Percentiles rank a stretch among this genome's conserved stretches.
Conservation (phyloP, 2,329 filamentous ascomycete species). For the Diplodia corticola region DNA sequence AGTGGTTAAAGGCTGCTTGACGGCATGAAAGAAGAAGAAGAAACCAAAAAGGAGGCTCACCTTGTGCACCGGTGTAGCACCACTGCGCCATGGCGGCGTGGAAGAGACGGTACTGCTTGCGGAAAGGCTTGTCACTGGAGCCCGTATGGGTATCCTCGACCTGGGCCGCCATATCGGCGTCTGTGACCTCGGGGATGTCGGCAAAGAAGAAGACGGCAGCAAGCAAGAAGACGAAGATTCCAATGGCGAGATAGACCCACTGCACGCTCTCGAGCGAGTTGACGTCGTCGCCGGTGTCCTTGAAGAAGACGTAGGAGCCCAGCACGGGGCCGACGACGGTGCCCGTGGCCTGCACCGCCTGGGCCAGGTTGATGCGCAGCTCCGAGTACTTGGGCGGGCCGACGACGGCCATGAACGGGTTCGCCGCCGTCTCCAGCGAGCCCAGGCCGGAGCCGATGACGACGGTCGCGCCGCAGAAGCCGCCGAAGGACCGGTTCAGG, state of each 20-base stretch:
- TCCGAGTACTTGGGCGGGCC: slow-evolving; percentile 61
- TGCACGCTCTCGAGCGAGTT: slow-evolving; percentile 61
- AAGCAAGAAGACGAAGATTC: slow-evolving; percentile 59
- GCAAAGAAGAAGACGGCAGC: slow-evolving; percentile 61
- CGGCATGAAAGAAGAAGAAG: not conserved
- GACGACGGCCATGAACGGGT: slow-evolving; percentile 54
- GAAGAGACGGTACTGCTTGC: slow-evolving; percentile 69
- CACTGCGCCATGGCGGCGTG: slow-evolving; percentile 76
- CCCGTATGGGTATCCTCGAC: slow-evolving; percentile 40
- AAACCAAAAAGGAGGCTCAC: not conserved
- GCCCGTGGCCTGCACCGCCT: slow-evolving; percentile 60
- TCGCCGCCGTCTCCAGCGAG: slow-evolving; percentile 61
- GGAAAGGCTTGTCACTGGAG: slow-evolving; percentile 52
- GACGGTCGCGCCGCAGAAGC: slow-evolving; percentile 62
- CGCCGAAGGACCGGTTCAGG: slow-evolving; percentile 57
- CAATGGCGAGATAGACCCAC: slow-evolving; percentile 65
- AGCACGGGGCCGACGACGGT: slow-evolving; percentile 61
- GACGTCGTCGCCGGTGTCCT: slow-evolving; percentile 50
- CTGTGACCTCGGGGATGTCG: slow-evolving; percentile 58
- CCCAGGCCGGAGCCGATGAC: slow-evolving; percentile 54
- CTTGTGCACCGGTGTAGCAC: slow-evolving; percentile 76
- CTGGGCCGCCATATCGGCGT: slow-evolving; percentile 62
- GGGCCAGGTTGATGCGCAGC: slow-evolving; percentile 59
- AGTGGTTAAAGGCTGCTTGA: not conserved
- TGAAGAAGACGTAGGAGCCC: slow-evolving; percentile 63